Percentiles rank a stretch among this genome's conserved stretches.
Conservation (phyloP, 139 green algal species). For the Zygnema circumcarinatum region DNA sequence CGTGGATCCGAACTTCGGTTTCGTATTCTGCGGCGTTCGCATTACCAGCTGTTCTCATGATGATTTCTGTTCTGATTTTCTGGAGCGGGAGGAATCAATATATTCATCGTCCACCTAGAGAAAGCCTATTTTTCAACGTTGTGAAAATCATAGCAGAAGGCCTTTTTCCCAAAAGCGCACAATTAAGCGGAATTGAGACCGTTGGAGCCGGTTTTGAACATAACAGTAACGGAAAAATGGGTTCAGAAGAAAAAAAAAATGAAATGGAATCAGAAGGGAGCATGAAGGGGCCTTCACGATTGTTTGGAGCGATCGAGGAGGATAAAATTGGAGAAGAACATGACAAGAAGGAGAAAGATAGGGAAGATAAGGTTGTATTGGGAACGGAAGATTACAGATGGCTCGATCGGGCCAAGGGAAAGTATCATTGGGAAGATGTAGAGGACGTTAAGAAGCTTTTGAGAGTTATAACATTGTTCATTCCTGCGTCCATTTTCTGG, state of each 20-base stretch:
- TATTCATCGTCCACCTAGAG: constrained; percentile 41
- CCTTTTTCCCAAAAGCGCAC: not conserved
- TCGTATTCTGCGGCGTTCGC: constrained; percentile 65
- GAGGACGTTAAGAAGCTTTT: constrained; percentile 64
- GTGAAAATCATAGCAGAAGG: constrained; percentile 6
- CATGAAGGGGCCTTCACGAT: too few species aligned
- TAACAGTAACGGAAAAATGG: too few species aligned
- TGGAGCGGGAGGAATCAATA: constrained; percentile 33
- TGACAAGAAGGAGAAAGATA: too few species aligned
- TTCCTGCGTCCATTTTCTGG: constrained; percentile 60
- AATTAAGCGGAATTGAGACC: not conserved
- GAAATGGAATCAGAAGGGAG: too few species aligned
- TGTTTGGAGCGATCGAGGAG: too few species aligned
- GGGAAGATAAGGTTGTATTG: too few species aligned
- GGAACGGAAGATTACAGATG: too few species aligned
- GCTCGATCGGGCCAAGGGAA: constrained; percentile 50
- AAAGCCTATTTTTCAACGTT: constrained; percentile 39
- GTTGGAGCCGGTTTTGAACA: too few species aligned
- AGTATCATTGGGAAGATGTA: constrained; percentile 30
- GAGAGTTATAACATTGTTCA: constrained; percentile 57
- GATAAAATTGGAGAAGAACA: too few species aligned
- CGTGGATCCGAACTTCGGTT: constrained; percentile 55
- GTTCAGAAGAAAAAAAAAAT: too few species aligned
- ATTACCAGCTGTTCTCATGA: constrained; percentile 55
- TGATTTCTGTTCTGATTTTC: constrained; percentile 51